Evolutionary conservation across 177 flowering plant species (phyloP).

Genomic region (Vitis hybrid): DNA sequence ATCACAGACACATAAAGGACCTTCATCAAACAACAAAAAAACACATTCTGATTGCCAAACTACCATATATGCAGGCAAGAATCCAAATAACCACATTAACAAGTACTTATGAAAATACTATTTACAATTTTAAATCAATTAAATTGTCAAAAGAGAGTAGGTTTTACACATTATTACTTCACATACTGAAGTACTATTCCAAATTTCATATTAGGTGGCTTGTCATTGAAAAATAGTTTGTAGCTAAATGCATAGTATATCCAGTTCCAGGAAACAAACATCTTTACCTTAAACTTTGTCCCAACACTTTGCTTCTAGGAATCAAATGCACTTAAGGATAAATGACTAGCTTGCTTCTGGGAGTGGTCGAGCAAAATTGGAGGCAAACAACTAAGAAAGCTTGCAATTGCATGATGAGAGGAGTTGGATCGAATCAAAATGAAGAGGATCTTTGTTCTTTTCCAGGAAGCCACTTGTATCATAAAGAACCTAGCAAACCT

Average conservation of each 20-base stretch:
- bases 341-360: constrained; percentile 23
- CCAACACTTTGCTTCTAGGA: constrained; percentile 66
- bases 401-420: constrained; percentile 58
- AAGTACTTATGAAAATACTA: neutral
- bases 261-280: neutral
- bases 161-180: no score
- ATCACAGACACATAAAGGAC: no score
- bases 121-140: no score
- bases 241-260: no score
- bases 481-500: constrained; percentile 63
- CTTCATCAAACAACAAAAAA: no score
- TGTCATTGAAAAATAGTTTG: no score
- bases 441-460: constrained; percentile 83
- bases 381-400: constrained; percentile 53
- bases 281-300: constrained; percentile 70
- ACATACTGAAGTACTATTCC: no score
- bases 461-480: constrained; percentile 81
- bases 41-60: no score
- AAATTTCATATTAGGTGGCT: no score
- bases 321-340: constrained; percentile 24
- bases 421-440: constrained; percentile 51
- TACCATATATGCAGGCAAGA: no score
- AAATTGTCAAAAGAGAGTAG: no score
- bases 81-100: no score
- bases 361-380: constrained; percentile 39